phyloP scores from a whole-genome alignment of 441 rosid genomes.

The Dalechampia spathulata region DNA sequence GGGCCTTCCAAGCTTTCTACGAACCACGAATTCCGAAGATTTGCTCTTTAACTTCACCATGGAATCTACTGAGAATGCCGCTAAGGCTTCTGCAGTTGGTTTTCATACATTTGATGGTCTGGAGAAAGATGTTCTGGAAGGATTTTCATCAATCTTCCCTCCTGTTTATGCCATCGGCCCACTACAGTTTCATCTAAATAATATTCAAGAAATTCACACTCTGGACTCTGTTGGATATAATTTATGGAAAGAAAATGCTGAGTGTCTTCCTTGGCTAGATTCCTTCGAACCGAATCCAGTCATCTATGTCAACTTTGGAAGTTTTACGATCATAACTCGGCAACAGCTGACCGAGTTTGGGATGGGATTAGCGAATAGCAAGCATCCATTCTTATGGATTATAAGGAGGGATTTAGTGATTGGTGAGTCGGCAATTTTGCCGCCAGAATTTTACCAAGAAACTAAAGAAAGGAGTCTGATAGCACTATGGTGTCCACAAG shows the following conservation, averaged over 20 bases:
- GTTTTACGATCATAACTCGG: neutral
- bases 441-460: neutral
- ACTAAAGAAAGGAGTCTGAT: neutral
- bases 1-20: neutral
- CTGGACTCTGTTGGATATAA: neutral
- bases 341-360: neutral
- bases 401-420: neutral
- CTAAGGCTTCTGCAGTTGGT: neutral
- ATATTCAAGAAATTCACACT: neutral
- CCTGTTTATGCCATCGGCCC: slow-evolving; percentile 2
- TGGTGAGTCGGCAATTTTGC: neutral
- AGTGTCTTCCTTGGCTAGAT: slow-evolving; percentile 2
- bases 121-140: neutral
- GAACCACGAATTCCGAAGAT: neutral
- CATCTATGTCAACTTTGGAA: neutral
- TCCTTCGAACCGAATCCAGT: slow-evolving; percentile 1
- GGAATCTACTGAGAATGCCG: neutral
- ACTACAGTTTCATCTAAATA: slow-evolving; percentile 1
- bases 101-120: slow-evolving; percentile 1
- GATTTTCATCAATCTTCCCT: neutral
- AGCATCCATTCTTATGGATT: slow-evolving; percentile 1
- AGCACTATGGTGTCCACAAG: neutral
- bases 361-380: neutral
- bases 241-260: slow-evolving; percentile 7
- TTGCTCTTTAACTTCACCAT: neutral